phyloP scores from a whole-genome alignment of 805 yeast genomes.

The Yamadazyma laniorum region DNA sequence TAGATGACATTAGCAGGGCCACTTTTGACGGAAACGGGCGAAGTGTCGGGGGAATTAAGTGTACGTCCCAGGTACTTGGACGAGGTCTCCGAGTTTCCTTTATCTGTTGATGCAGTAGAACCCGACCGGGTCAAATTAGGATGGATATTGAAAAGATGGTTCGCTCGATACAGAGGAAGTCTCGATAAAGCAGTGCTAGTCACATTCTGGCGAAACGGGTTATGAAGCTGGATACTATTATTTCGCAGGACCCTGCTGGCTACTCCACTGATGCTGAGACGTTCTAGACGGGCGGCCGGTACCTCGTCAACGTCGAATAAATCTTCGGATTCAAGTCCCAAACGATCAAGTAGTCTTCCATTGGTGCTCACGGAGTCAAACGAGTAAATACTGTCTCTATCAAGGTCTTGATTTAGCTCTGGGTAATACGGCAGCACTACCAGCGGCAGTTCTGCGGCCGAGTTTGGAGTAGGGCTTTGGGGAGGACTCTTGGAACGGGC shows the following conservation, averaged over 20 bases:
- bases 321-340: conserved; percentile 29
- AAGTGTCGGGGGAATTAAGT: background rate
- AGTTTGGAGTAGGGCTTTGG: conserved; percentile 5
- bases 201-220: conserved; percentile 3
- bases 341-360: conserved; percentile 40
- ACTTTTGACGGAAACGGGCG: conserved; percentile 13
- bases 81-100: background rate
- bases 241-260: background rate
- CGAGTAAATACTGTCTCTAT: conserved; percentile 40
- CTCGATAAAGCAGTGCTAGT: conserved; percentile 1
- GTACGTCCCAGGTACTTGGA: background rate
- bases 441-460: background rate
- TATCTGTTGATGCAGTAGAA: conserved; percentile 2
- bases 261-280: conserved; percentile 8
- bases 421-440: background rate
- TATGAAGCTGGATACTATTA: conserved; percentile 2
- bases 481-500: conserved; percentile 12
- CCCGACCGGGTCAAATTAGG: conserved; percentile 2
- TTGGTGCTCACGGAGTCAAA: conserved; percentile 44
- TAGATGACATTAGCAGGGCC: conserved; percentile 21
- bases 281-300: conserved; percentile 6
- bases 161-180: conserved; percentile 5
- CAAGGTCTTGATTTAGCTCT: conserved; percentile 11
- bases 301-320: conserved; percentile 16
- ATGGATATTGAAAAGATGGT: conserved; percentile 1